Base-by-base conservation (phyloP, 2,329 filamentous ascomycete genomes). In the Neoscytalidium dimidiatum region DNA sequence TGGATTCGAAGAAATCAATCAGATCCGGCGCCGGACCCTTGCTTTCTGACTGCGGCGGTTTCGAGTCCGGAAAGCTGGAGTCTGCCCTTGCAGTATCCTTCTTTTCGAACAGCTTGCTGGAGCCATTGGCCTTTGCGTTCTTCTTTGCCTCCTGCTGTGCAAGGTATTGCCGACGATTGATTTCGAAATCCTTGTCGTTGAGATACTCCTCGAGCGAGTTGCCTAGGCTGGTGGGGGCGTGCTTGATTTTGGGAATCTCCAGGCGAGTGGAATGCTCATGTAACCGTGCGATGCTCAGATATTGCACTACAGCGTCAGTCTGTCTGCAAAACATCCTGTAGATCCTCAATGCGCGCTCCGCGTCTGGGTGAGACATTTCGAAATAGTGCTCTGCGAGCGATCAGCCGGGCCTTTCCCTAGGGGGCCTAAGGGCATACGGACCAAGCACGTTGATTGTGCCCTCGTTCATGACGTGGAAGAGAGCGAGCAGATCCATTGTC, bases 391-490 rank as follows among this genome's bases (percentile, higher is more conserved):
- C 93, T 96, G 68, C 23, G 28, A 31, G 3, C 49, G 23, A 41
- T 76, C 46, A 78, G 71, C 53, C 67, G 19, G 9, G 23, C 29
- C n/a, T 31, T 31, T 23, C 8, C 11, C 38, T 11, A 35, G 14
- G 56, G 56, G 56, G 53, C 53, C 35, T 19, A 38, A 58, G 44
- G 64, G 19, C 14, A 61, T 62, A 74, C 87, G 69, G 82, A 96
- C 94, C 92, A 65, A 99, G 82, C 66, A 99, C 92, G 78, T 96
- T 97, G 80, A 99, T 99, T 74, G 97, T 92, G 56, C 92, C 95
- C 79, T 97, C 93, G 74, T 99, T 99, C 80, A 97, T 90, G 52
- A 95, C 92, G 73, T 96, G 93, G 81, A 97, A 99, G 63, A 99
- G 83, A 14, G 92, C 89, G 67, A 99, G 80, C 41, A 99, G 83